Conservation (phyloP, 805 yeast species). For the Yarrowia porcina region DNA sequence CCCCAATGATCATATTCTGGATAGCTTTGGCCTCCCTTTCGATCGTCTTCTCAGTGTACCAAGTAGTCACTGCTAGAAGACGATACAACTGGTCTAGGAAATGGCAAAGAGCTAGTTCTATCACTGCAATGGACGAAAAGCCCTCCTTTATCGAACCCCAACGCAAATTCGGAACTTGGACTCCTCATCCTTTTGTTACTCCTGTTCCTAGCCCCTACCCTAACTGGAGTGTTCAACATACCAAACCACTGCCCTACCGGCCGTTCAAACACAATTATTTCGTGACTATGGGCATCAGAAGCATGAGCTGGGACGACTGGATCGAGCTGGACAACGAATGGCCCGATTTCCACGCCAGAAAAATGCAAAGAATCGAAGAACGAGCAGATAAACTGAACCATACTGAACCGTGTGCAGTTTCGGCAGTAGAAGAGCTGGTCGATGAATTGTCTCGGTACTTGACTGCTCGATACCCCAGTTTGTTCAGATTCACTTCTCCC, state of each 20-base stretch:
- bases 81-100: conserved; percentile 21
- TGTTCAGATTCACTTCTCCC: conserved; percentile 3
- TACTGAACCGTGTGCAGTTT: conserved; percentile 4
- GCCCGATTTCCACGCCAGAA: conserved; percentile 52
- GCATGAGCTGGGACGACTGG: conserved; percentile 61
- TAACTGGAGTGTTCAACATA: conserved; percentile 31
- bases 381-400: neutral
- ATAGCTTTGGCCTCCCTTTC: neutral
- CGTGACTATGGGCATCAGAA: conserved; percentile 67
- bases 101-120: conserved; percentile 10
- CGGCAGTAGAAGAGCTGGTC: neutral
- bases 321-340: conserved; percentile 67
- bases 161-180: neutral
- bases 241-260: conserved; percentile 59
- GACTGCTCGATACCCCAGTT: neutral
- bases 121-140: conserved; percentile 6
- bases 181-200: neutral
- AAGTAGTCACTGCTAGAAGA: neutral
- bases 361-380: conserved; percentile 46
- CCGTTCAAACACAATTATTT: conserved; percentile 64
- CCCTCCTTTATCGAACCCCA: neutral
- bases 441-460: neutral
- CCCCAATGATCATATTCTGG: neutral
- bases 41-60: neutral
- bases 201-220: conserved; percentile 9